Percentiles rank a stretch among this genome's conserved stretches.
Evolutionary conservation across 805 yeast genomes (phyloP).

Genomic region (Kodamaea fukazawae): DNA sequence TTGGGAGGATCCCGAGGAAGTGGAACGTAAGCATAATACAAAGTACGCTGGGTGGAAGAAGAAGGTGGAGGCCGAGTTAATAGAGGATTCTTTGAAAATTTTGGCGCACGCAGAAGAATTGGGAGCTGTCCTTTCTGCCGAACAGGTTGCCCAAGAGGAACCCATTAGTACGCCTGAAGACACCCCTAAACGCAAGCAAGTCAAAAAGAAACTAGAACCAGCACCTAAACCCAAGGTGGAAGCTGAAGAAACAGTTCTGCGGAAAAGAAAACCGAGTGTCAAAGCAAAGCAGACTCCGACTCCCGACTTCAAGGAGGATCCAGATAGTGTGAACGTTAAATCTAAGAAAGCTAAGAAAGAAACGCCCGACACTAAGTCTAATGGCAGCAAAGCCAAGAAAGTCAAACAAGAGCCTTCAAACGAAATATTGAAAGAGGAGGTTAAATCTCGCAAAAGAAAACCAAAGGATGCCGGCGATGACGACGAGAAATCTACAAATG

Average conservation of each 20-base stretch:
- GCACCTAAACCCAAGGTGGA: not conserved
- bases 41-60: slow-evolving; percentile 55
- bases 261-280: slow-evolving; percentile 6
- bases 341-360: slow-evolving; percentile 7
- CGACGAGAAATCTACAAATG: slow-evolving; percentile 7
- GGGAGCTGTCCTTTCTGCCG: slow-evolving; percentile 22
- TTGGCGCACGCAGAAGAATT: slow-evolving; percentile 44
- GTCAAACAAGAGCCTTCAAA: slow-evolving; percentile 8
- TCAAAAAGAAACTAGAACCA: slow-evolving; percentile 1
- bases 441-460: slow-evolving; percentile 7
- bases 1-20: slow-evolving; percentile 80
- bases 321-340: not conserved
- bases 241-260: not conserved
- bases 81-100: slow-evolving; percentile 59
- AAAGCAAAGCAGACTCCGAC: slow-evolving; percentile 11
- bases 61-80: slow-evolving; percentile 62
- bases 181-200: slow-evolving; percentile 1
- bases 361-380: too few species aligned
- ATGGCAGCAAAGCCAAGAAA: not conserved
- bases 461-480: slow-evolving; percentile 1
- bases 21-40: slow-evolving; percentile 44
- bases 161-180: slow-evolving; percentile 1
- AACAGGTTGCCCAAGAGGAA: slow-evolving; percentile 6
- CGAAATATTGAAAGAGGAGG: slow-evolving; percentile 7
- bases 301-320: slow-evolving; percentile 8